phyloP scores from a whole-genome alignment of 345 rosid species.

The Mercurialis annua region DNA sequence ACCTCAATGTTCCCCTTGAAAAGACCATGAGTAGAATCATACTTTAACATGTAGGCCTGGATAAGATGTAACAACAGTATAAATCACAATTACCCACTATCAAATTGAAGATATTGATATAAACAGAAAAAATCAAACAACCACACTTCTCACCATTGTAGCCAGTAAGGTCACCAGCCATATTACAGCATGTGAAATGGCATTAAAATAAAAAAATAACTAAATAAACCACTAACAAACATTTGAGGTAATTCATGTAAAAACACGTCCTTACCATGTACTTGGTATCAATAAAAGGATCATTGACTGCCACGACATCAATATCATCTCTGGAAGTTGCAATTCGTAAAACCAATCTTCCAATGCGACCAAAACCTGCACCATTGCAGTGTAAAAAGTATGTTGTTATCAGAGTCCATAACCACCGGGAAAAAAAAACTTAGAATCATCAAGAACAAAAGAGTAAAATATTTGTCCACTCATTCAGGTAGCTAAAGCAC shows the following conservation, averaged over 20 bases:
- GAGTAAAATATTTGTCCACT: no score
- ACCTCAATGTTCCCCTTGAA: slow-evolving; percentile 70
- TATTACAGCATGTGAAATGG: neutral
- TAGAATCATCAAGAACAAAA: neutral
- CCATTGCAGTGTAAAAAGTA: neutral
- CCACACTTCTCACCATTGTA: neutral
- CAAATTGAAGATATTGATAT: neutral
- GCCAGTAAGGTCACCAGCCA: neutral
- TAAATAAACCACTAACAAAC: no score
- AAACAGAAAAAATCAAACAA: neutral
- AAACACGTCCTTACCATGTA: slow-evolving; percentile 65
- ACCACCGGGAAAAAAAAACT: neutral
- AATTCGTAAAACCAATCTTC: slow-evolving; percentile 87
- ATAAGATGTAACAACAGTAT: slow-evolving; percentile 11
- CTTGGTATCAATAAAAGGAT: slow-evolving; percentile 88
- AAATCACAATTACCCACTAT: slow-evolving; percentile 8
- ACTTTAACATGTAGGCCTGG: slow-evolving; percentile 97
- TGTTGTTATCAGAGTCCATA: neutral
- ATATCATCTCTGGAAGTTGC: slow-evolving; percentile 89
- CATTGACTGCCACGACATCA: slow-evolving; percentile 89
- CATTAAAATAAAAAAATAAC: no score
- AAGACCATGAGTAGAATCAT: slow-evolving; percentile 95
- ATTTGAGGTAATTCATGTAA: neutral
- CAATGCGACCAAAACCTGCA: slow-evolving; percentile 98
- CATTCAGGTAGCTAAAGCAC: neutral